A percentile compares a stretch with the other conserved stretches of the same genome.
phyloP scores from a whole-genome alignment of 2,329 filamentous ascomycete genomes.

The Tolypocladium album region DNA sequence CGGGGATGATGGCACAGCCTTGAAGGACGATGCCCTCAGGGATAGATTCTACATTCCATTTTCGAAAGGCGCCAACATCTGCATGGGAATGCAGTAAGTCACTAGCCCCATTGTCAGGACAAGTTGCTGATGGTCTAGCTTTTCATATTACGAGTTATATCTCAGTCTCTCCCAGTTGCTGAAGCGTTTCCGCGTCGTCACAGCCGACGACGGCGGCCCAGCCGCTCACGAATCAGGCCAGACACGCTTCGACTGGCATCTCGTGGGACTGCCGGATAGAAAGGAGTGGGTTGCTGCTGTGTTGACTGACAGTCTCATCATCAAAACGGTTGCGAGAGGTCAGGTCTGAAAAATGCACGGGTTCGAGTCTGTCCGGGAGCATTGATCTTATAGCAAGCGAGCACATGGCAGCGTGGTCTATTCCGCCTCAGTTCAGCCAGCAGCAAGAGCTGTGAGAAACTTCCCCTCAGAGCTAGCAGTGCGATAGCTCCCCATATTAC shows the following conservation, averaged over 20 bases:
- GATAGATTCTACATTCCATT: not conserved
- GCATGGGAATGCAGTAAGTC: not conserved
- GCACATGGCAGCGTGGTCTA: not conserved
- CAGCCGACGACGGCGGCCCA: not conserved
- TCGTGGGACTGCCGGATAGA: not conserved
- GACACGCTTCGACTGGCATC: not conserved
- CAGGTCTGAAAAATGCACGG: not conserved
- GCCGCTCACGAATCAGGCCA: not conserved
- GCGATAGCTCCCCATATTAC: not conserved
- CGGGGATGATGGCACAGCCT: not conserved
- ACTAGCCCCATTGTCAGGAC: not conserved
- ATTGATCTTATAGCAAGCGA: not conserved
- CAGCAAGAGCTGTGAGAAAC: not conserved
- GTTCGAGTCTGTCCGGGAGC: not conserved
- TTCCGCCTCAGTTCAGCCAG: not conserved
- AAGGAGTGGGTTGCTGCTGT: not conserved
- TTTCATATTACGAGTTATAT: not conserved
- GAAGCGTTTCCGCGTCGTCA: not conserved
- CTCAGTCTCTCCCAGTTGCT: not conserved
- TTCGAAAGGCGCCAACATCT: not conserved
- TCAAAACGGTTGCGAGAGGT: not conserved
- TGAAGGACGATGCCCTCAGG: not conserved
- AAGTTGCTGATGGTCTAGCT: not conserved
- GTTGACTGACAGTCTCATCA: not conserved
- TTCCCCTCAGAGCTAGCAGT: not conserved